phyloP scores from a whole-genome alignment of 495 filamentous ascomycete genomes.

The Hypoxylon fragiforme region DNA sequence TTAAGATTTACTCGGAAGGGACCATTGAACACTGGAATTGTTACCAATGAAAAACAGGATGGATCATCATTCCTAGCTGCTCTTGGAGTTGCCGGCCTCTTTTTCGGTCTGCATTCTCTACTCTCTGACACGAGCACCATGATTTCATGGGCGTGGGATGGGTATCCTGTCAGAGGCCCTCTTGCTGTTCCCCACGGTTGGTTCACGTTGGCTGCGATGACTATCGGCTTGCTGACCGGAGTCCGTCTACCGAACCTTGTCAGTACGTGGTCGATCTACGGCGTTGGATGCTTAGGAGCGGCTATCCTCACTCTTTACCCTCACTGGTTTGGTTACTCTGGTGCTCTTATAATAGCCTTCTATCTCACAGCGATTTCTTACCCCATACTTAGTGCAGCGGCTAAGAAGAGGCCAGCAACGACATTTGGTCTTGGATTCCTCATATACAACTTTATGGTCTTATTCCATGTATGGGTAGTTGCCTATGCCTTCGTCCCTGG shows the following conservation, averaged over 20 bases:
- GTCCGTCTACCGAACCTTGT: conserved; percentile 70
- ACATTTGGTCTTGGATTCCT: conserved; percentile 88
- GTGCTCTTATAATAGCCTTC: conserved; percentile 71
- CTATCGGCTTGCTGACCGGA: conserved; percentile 76
- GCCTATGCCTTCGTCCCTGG: conserved; percentile 99
- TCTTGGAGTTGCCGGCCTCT: conserved; percentile 76
- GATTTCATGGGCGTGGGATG: conserved; percentile 99
- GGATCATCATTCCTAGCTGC: conserved; percentile 75
- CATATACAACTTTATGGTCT: conserved; percentile 84
- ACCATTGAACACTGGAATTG: conserved; percentile 55
- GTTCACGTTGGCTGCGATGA: conserved; percentile 83
- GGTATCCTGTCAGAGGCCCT: conserved; percentile 88
- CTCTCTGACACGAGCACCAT: conserved; percentile 98
- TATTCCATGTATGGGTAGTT: conserved; percentile 98
- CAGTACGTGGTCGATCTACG: conserved; percentile 79
- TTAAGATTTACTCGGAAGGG: conserved; percentile 66
- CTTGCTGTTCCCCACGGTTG: conserved; percentile 87
- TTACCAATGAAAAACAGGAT: conserved; percentile 41
- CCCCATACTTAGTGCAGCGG: conserved; percentile 73
- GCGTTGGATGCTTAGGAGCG: conserved; percentile 75
- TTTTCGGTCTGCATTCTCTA: conserved; percentile 92
- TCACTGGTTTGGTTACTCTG: conserved; percentile 91
- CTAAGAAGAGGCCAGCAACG: conserved; percentile 70
- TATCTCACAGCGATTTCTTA: conserved; percentile 84
- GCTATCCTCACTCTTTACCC: conserved; percentile 75